These are phyloP conservation scores for Elsinoe perseae DNA, from an alignment of 2,329 filamentous ascomycete genomes.

Conservation along the genomic window DNA sequence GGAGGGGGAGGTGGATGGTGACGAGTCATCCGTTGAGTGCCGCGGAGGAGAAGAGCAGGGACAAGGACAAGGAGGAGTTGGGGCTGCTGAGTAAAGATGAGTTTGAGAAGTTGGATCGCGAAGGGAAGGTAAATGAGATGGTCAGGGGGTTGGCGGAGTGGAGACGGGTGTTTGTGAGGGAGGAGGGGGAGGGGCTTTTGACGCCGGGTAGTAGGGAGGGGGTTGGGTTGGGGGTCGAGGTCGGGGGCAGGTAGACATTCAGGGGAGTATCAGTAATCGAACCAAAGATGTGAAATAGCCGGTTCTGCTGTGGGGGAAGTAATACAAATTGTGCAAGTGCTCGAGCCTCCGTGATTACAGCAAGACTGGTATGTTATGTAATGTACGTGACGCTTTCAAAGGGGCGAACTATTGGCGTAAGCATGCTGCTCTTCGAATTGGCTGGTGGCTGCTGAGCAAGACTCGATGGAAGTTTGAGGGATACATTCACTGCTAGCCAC, in stretches of 20 bases:
- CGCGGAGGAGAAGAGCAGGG: background rate
- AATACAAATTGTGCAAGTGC: too few species aligned
- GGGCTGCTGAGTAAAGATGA: background rate
- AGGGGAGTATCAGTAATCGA: too few species aligned
- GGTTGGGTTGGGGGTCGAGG: slow-evolving; percentile 2
- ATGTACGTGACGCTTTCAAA: too few species aligned
- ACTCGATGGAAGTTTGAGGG: too few species aligned
- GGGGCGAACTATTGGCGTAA: too few species aligned
- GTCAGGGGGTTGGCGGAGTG: slow-evolving; percentile 10
- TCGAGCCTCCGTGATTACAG: too few species aligned
- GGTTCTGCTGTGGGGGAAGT: too few species aligned
- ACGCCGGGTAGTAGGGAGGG: background rate
- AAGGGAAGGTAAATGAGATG: slow-evolving; percentile 9
- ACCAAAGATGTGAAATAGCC: too few species aligned
- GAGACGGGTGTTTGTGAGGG: background rate
- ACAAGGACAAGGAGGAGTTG: background rate
- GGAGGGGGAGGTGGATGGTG: background rate
- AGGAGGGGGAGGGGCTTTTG: background rate
- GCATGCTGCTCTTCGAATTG: too few species aligned
- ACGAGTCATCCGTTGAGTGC: background rate
- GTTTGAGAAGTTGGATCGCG: slow-evolving; percentile 11
- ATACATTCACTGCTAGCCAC: too few species aligned
- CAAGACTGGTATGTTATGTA: too few species aligned
- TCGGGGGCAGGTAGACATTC: background rate
- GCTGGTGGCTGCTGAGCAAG: too few species aligned